Evolutionary conservation across 2,329 filamentous ascomycete species (phyloP), one percentile per base, ranked within the genome.

Genomic region (Colletotrichum phormii): DNA sequence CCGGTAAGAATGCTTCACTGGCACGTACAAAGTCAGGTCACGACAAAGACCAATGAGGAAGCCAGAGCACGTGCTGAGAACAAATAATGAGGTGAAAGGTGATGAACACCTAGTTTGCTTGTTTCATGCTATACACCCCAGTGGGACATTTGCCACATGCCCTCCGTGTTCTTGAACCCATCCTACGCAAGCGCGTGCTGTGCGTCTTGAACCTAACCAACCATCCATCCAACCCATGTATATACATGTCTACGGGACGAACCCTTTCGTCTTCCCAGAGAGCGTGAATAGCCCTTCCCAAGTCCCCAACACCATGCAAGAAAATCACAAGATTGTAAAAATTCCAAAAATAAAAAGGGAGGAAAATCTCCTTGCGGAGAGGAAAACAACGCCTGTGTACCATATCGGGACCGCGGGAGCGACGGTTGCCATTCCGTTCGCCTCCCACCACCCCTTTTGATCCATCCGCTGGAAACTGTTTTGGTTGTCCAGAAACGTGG

Each of bases 221-320:
- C 42, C 42, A 22, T 18, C 42, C 42, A 46, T n/a, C 18, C 42
- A 49, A 49, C 61, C 61, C 46, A 33, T 68, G 65, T 72, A 62
- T 72, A 37, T 69, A 72, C 69, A 69, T 57, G 54, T 57, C 53
- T 46, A 64, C 59, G 69, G 65, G 59, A 35, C 59, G 18, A 53
- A 46, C 13, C 65, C 63, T 35, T 18, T 51, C 64, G 9, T 62
- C 37, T 62, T 24, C 35, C 26, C 46, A 42, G 18, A 31, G 31
- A 26, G 46, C 37, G 22, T 26, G 55, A 55, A 35, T 4, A 49
- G 2, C 42, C 33, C 24, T 57, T 46, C 42, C 42, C 18, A 22
- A 49, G 31, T 63, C 71, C 71, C 71, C 71, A 73, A 73, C 71
- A 72, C 71, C 71, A 59, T 51, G 71, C 71, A 63, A 12, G 33